phyloP scores from a whole-genome alignment of 2,329 filamentous ascomycete genomes.

The Xylariaceae sp. region DNA sequence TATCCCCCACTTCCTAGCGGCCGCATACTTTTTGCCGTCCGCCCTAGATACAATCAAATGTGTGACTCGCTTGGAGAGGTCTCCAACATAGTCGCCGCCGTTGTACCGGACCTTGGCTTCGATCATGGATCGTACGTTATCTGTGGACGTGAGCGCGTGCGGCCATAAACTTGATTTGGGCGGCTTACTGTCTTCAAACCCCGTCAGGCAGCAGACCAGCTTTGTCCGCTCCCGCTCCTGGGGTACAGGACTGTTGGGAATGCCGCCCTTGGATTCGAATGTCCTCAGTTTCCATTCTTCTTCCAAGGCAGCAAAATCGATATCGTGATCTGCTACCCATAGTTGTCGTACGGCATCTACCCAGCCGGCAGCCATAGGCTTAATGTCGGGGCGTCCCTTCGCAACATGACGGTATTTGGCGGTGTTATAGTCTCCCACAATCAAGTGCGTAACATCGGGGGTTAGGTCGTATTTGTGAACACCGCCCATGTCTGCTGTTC shows the following conservation, averaged over 20 bases:
- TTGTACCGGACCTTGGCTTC: slow-evolving; percentile 62
- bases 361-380: slow-evolving; percentile 78
- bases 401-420: slow-evolving; percentile 96
- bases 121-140: slow-evolving; percentile 64
- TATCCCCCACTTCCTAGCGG: slow-evolving; percentile 79
- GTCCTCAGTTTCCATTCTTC: slow-evolving; percentile 58
- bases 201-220: slow-evolving; percentile 52
- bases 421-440: slow-evolving; percentile 85
- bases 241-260: slow-evolving; percentile 25
- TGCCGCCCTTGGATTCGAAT: slow-evolving; percentile 51
- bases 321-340: slow-evolving; percentile 76
- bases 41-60: slow-evolving; percentile 80
- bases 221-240: slow-evolving; percentile 31
- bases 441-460: slow-evolving; percentile 90
- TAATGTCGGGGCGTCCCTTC: slow-evolving; percentile 79
- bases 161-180: not conserved
- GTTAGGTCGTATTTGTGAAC: slow-evolving; percentile 86
- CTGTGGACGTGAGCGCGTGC: slow-evolving; percentile 33
- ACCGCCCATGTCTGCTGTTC: slow-evolving; percentile 78
- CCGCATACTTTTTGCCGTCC: slow-evolving; percentile 84
- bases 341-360: slow-evolving; percentile 72
- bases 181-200: slow-evolving; percentile 47
- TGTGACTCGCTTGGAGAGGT: slow-evolving; percentile 80
- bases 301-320: slow-evolving; percentile 70
- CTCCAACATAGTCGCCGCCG: slow-evolving; percentile 81